A percentile compares a stretch with the other conserved stretches of the same genome.
Conservation (phyloP, 2,329 filamentous ascomycete genomes). For the Lasiodiplodia gonubiensis region DNA sequence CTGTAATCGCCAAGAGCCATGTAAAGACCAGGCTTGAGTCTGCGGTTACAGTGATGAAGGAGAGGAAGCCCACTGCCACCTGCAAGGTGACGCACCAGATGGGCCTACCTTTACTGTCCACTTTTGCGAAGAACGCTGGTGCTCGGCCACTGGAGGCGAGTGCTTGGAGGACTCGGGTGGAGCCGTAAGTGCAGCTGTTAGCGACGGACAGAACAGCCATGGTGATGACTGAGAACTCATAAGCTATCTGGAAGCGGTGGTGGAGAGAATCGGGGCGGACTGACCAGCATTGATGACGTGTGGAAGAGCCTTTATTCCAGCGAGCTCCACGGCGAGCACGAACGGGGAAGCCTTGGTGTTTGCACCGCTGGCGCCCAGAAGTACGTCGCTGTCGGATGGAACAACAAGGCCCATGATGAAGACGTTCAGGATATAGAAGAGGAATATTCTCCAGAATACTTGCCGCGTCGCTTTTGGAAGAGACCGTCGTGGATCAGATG, state of each 20-base stretch:
- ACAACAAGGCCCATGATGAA: constrained; percentile 54
- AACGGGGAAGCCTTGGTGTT: constrained; percentile 64
- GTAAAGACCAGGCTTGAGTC: constrained; percentile 56
- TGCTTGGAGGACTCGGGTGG: constrained; percentile 82
- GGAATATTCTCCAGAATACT: constrained; percentile 54
- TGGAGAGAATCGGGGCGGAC: not conserved
- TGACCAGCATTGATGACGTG: constrained; percentile 66
- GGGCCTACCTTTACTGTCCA: constrained; percentile 64
- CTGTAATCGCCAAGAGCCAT: constrained; percentile 72
- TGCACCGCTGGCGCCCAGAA: constrained; percentile 44
- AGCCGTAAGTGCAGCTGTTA: constrained; percentile 87
- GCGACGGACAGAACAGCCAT: constrained; percentile 85
- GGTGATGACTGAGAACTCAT: constrained; percentile 67
- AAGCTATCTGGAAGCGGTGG: not conserved
- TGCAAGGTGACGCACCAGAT: constrained; percentile 58
- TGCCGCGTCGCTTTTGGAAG: constrained; percentile 53
- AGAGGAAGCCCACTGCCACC: constrained; percentile 60
- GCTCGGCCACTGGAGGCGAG: constrained; percentile 74
- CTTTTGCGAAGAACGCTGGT: constrained; percentile 60
- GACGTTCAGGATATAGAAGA: constrained; percentile 54
- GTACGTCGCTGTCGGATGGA: constrained; percentile 38
- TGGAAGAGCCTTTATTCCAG: constrained; percentile 65
- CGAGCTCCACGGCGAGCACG: constrained; percentile 67
- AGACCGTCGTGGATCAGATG: constrained; percentile 60
- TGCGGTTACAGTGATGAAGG: constrained; percentile 59